These are phyloP conservation scores for Tetraselmis striata DNA, from an alignment of 139 green algal species.

Conservation along the genomic window DNA sequence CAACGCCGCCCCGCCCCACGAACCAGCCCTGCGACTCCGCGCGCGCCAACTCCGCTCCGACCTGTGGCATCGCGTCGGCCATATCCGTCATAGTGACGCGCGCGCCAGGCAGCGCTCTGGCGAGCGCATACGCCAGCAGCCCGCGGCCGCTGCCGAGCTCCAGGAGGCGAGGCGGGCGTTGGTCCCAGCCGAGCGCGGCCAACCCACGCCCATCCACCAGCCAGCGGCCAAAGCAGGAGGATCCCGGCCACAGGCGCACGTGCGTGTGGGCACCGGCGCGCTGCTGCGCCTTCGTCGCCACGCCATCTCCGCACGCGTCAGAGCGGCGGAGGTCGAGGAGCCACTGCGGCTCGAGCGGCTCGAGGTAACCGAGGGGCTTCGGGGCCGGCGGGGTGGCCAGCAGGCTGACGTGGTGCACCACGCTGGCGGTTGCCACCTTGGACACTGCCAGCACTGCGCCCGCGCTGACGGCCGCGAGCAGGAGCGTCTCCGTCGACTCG, in stretches of 20 bases:
- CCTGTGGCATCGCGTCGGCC: neutral
- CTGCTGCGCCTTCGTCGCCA: neutral
- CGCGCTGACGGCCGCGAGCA: no score
- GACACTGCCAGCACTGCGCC: no score
- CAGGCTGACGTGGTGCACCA: no score
- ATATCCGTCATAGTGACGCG: neutral
- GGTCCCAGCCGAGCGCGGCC: neutral
- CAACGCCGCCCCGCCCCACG: no score
- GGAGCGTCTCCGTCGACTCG: no score
- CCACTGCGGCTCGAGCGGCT: neutral
- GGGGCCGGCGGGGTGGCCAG: no score
- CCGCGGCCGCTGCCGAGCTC: neutral
- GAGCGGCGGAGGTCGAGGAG: neutral
- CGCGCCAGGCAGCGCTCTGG: neutral
- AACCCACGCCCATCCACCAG: neutral
- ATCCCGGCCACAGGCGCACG: neutral
- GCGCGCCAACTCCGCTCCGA: neutral
- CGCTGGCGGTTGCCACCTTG: no score
- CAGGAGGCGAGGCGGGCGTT: neutral
- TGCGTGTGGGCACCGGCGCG: neutral
- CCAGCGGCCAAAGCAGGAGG: neutral
- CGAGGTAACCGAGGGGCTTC: neutral
- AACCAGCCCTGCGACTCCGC: neutral
- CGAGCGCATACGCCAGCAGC: neutral
- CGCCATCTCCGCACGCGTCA: neutral